Conservation (phyloP, 257 asterid species). For the Handroanthus guayacan region DNA sequence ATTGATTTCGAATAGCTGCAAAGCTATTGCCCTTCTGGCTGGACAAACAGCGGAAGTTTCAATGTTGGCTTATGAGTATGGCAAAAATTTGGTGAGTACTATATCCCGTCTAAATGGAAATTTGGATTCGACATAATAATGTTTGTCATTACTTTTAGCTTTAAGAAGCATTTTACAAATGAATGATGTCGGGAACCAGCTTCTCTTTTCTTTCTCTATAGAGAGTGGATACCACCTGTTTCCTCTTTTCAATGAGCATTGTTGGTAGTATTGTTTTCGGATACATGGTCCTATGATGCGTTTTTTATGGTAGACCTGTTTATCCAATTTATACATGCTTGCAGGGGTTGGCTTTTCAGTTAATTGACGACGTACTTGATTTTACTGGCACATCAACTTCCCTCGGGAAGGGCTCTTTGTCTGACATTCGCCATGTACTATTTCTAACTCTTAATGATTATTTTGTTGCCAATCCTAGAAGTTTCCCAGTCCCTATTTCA, state of each 20-base stretch:
- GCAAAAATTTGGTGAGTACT: constrained; percentile 83
- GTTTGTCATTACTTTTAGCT: no score
- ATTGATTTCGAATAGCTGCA: constrained; percentile 92
- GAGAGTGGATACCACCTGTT: no score
- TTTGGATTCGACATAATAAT: no score
- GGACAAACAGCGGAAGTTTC: constrained; percentile 96
- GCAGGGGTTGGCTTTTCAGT: constrained; percentile 96
- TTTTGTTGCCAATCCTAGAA: no score
- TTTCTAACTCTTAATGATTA: constrained; percentile 7
- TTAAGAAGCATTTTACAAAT: no score
- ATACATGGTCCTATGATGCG: background rate
- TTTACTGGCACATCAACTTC: constrained; percentile 91
- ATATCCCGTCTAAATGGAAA: no score
- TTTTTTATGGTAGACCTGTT: no score
- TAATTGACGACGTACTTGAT: constrained; percentile 93
- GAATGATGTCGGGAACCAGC: no score
- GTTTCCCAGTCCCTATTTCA: background rate
- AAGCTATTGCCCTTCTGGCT: constrained; percentile 90
- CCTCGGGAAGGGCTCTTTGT: constrained; percentile 94
- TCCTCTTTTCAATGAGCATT: background rate
- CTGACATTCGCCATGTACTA: constrained; percentile 91
- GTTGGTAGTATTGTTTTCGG: background rate
- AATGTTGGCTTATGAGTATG: constrained; percentile 84
- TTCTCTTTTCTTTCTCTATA: no score
- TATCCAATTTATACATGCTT: constrained; percentile 24